phyloP scores from a whole-genome alignment of 495 filamentous ascomycete species.

The Xylaria bambusicola region DNA sequence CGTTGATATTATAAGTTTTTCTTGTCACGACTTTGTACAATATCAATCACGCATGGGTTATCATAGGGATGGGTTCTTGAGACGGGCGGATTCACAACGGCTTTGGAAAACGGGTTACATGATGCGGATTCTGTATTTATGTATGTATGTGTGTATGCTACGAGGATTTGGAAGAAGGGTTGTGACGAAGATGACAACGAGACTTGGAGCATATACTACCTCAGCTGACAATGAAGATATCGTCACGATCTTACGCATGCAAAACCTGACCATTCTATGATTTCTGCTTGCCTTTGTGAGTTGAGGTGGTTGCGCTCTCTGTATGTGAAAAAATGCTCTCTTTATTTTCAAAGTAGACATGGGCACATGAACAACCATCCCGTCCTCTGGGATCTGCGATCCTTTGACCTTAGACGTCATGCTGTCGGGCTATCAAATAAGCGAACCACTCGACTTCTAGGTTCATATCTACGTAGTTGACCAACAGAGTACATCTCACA shows the following conservation, averaged over 20 bases:
- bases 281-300: too few species aligned
- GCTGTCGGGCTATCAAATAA: background rate
- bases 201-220: slow-evolving; percentile 6
- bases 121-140: slow-evolving; percentile 17
- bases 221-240: slow-evolving; percentile 6
- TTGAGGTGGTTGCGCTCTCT: too few species aligned
- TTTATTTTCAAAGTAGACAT: too few species aligned
- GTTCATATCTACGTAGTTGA: background rate
- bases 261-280: background rate
- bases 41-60: slow-evolving; percentile 15
- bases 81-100: slow-evolving; percentile 4
- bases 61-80: slow-evolving; percentile 18
- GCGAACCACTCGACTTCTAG: slow-evolving; percentile 9
- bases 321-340: too few species aligned
- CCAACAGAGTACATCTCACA: too few species aligned
- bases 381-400: slow-evolving; percentile 2
- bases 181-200: background rate
- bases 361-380: too few species aligned
- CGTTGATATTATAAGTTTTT: background rate
- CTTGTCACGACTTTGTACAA: slow-evolving; percentile 18
- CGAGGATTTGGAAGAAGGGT: background rate
- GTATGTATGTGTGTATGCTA: slow-evolving; percentile 13
- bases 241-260: slow-evolving; percentile 24
- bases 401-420: background rate
- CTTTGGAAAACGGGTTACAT: slow-evolving; percentile 15